Base-by-base conservation (phyloP, 2,329 filamentous ascomycete genomes). In the Amauroascus verrucosus region DNA sequence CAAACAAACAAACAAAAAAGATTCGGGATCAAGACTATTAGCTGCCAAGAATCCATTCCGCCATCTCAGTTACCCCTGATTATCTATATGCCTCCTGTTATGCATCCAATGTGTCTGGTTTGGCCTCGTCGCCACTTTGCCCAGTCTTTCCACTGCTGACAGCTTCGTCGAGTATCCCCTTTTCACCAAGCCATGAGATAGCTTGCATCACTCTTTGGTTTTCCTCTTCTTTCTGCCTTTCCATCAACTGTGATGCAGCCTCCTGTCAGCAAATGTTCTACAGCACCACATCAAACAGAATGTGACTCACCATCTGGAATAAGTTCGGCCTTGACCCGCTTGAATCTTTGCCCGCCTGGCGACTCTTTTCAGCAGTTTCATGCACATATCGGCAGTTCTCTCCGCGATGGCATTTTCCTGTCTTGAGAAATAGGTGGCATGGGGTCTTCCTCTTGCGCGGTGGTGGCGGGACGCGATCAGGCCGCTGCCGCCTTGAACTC, bases 341-440 rank as follows among this genome's bases (percentile, higher is more conserved):
- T 50, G 40, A 13, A n/a, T 35, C 35, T 9, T 62, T 56, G 57
- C 63, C 54, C 62, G 63, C 54, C 61, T 62, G 56, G 63, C 63
- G 49, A 37, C 53, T 7, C 40, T 67, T 67, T 14, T 68, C 64
- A 2, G 65, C 51, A 38, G 56, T 56, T 26, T 74, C 70, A 51
- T 76, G 73, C 7, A 63, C 61, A 51, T 69, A 75, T 45, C 64
- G 67, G 58, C 73, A 76, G 33, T 62, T 62, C 16, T 67, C 62
- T 1, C 73, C 73, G 37, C 65, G 69, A 47, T 63, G 65, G 59
- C 73, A 76, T 18, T 65, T 66, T 7, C 72, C 72, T 14, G 55
- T 68, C 20, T 67, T 68, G 8, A 65, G 60, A 59, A 74, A 74
- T 38, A 71, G 65, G 16, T 64, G 68, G 58, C 73, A 76, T 0